Evolutionary conservation across 2,329 filamentous ascomycete species (phyloP).

Genomic region (Exophiala oligosperma): DNA sequence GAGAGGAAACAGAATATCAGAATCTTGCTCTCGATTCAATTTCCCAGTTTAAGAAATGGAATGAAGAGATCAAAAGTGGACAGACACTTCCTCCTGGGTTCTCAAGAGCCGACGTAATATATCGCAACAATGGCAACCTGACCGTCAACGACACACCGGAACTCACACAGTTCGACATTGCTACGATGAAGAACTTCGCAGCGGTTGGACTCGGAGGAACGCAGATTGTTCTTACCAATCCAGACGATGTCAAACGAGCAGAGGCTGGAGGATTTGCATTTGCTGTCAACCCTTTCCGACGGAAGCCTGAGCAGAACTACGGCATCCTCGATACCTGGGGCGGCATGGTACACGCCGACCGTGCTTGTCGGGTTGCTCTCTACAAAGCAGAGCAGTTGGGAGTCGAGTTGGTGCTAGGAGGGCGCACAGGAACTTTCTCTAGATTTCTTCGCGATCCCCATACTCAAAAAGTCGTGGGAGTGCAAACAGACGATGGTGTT

Average conservation of each 20-base stretch:
- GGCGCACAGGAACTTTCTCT: constrained; percentile 33
- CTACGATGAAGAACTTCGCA: constrained; percentile 38
- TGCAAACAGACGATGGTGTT: not conserved
- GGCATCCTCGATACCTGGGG: constrained; percentile 49
- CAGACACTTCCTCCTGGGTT: constrained; percentile 43
- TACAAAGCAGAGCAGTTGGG: constrained; percentile 43
- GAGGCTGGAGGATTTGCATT: constrained; percentile 31
- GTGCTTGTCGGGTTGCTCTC: constrained; percentile 47
- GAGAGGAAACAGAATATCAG: constrained; percentile 47
- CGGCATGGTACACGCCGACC: constrained; percentile 48
- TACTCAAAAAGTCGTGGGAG: constrained; percentile 32
- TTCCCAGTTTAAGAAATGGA: constrained; percentile 47
- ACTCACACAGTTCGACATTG: constrained; percentile 35
- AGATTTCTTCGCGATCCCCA: constrained; percentile 22
- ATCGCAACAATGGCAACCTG: constrained; percentile 38
- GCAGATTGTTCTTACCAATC: constrained; percentile 36
- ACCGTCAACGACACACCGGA: not conserved
- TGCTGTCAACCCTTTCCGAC: constrained; percentile 41
- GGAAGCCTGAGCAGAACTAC: constrained; percentile 29
- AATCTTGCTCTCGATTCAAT: constrained; percentile 46
- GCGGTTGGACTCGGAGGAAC: constrained; percentile 35
- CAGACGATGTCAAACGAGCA: constrained; percentile 32
- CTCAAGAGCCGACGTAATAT: constrained; percentile 38
- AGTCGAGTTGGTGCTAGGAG: constrained; percentile 44
- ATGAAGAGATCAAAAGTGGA: constrained; percentile 37